Percentiles rank a stretch among this genome's conserved stretches.
phyloP scores from a whole-genome alignment of 2,329 filamentous ascomycete genomes.

The Trichophyton benhamiae region DNA sequence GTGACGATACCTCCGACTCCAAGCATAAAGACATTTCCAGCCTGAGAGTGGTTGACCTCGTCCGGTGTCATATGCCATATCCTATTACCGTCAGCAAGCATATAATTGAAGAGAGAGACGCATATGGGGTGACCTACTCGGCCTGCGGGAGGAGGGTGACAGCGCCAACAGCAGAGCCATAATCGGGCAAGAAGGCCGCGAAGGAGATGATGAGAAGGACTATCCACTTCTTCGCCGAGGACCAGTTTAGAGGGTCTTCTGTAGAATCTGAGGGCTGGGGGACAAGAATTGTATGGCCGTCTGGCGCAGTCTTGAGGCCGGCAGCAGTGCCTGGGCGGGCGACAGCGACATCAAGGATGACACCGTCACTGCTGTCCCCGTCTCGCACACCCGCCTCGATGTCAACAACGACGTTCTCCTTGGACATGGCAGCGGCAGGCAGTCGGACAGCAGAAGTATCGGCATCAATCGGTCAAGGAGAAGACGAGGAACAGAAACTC shows the following conservation, averaged over 20 bases:
- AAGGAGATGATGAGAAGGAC: slow-evolving; percentile 30
- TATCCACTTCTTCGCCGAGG: slow-evolving; percentile 22
- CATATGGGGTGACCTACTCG: slow-evolving; percentile 14
- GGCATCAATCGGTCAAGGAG: not conserved
- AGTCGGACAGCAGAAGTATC: not conserved
- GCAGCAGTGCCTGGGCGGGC: slow-evolving; percentile 10
- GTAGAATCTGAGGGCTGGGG: slow-evolving; percentile 28
- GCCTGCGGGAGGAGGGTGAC: slow-evolving; percentile 32
- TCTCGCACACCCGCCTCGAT: not conserved
- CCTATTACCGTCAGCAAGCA: slow-evolving; percentile 8
- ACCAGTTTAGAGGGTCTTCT: slow-evolving; percentile 30
- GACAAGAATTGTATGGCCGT: slow-evolving; percentile 27
- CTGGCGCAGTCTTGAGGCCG: slow-evolving; percentile 21
- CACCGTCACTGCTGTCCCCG: slow-evolving; percentile 16
- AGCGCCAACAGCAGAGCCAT: slow-evolving; percentile 31
- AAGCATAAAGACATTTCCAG: slow-evolving; percentile 35
- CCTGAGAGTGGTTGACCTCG: slow-evolving; percentile 29
- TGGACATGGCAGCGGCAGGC: not conserved
- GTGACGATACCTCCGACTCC: slow-evolving; percentile 32
- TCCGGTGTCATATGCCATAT: slow-evolving; percentile 29
- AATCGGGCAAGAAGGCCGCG: slow-evolving; percentile 31
- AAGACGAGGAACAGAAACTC: not conserved
- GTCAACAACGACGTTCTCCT: not conserved
- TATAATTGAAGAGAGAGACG: not conserved
- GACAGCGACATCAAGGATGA: slow-evolving; percentile 19